These are phyloP conservation scores for Magnolia officinalis DNA, from an alignment of 164 flowering plant species.

Conservation along the genomic window DNA sequence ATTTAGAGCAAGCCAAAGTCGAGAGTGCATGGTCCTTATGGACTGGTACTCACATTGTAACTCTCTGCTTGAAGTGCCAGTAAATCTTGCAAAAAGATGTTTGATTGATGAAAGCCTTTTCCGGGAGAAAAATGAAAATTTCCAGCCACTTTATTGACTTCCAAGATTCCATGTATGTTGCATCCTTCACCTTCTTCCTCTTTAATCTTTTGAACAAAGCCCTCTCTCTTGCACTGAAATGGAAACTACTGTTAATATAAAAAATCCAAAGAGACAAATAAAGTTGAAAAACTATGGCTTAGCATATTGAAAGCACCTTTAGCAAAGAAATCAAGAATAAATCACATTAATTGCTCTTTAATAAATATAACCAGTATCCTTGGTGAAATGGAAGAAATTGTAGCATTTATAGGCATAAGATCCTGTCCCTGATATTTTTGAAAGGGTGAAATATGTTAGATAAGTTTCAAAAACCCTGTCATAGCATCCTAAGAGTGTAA, in stretches of 20 bases:
- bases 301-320: background rate
- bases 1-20: background rate
- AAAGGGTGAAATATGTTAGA: no score
- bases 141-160: slow-evolving; percentile 79
- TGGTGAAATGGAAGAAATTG: background rate
- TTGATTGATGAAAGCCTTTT: slow-evolving; percentile 60
- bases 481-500: no score
- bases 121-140: slow-evolving; percentile 71
- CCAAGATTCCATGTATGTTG: slow-evolving; percentile 61
- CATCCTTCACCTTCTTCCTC: slow-evolving; percentile 87
- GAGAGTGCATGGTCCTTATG: background rate
- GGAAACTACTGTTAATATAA: slow-evolving; percentile 4
- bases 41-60: slow-evolving; percentile 44
- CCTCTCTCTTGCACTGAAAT: slow-evolving; percentile 73
- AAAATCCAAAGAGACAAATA: background rate
- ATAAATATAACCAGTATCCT: background rate
- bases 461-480: no score
- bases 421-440: no score
- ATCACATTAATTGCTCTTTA: background rate
- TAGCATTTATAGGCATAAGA: no score
- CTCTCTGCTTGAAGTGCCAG: slow-evolving; percentile 39
- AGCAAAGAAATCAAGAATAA: background rate
- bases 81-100: slow-evolving; percentile 41
- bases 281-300: background rate
- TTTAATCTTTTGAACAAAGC: slow-evolving; percentile 56